Percentiles rank a stretch among this genome's conserved stretches.
Evolutionary conservation across 257 asterid species (phyloP).

Genomic region (Thymus mandschuricus): DNA sequence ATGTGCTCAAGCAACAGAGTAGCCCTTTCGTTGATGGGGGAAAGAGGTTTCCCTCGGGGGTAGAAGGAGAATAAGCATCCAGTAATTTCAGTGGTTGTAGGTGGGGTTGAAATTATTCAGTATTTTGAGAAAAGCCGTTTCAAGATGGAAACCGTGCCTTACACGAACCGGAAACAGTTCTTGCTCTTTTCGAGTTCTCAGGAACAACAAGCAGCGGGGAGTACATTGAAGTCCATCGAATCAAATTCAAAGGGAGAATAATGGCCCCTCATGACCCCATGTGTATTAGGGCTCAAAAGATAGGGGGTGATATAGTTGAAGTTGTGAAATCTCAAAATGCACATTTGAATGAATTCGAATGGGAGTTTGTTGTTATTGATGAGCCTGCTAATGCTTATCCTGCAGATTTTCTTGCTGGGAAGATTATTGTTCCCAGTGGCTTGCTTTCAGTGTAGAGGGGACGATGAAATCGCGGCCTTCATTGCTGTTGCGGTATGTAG

Average conservation of each 20-base stretch:
- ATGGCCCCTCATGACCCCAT: constrained; percentile 90
- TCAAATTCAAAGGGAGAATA: constrained; percentile 62
- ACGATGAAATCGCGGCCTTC: constrained; percentile 85
- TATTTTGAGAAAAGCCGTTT: constrained; percentile 59
- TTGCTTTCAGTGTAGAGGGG: constrained; percentile 76
- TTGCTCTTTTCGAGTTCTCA: constrained; percentile 64
- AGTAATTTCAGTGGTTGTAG: constrained; percentile 42
- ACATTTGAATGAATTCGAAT: constrained; percentile 81
- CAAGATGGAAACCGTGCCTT: constrained; percentile 69
- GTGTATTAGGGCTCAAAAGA: constrained; percentile 69
- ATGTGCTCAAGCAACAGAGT: constrained; percentile 31
- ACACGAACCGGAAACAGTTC: constrained; percentile 80
- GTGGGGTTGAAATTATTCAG: constrained; percentile 67
- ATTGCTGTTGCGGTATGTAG: constrained; percentile 77
- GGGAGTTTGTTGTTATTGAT: constrained; percentile 90
- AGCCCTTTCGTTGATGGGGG: constrained; percentile 58
- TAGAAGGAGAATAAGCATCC: constrained; percentile 69
- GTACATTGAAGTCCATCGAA: constrained; percentile 55
- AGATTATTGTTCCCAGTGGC: constrained; percentile 93
- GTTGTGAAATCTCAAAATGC: constrained; percentile 55
- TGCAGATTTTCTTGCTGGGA: constrained; percentile 89
- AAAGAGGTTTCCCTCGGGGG: constrained; percentile 83
- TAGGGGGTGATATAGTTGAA: constrained; percentile 70
- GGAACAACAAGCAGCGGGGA: constrained; percentile 68
- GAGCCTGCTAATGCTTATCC: constrained; percentile 72